These are phyloP conservation scores for Sanghuangporus sanghuang DNA, from an alignment of 1,284 basidiomycete genomes.

Conservation along the genomic window DNA sequence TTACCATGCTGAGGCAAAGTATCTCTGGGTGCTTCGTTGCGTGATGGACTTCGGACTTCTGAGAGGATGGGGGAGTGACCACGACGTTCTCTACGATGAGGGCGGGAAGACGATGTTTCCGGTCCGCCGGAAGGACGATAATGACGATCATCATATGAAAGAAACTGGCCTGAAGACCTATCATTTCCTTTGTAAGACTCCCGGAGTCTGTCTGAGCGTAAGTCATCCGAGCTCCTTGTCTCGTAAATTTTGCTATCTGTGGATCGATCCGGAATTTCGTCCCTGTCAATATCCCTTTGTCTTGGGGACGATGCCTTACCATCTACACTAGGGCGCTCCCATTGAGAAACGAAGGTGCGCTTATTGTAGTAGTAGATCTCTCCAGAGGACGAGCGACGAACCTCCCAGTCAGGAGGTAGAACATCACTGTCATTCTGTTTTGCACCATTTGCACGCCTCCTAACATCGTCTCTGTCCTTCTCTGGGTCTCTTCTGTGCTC, in stretches of 20 bases:
- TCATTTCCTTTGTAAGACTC: neutral
- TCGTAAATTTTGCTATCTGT: neutral
- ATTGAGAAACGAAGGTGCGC: slow-evolving; percentile 52
- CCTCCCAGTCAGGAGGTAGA: slow-evolving; percentile 60
- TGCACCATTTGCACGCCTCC: slow-evolving; percentile 21
- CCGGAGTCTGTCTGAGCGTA: neutral
- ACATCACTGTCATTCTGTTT: slow-evolving; percentile 25
- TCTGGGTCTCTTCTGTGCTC: slow-evolving; percentile 29
- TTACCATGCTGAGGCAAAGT: neutral
- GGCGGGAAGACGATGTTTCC: neutral
- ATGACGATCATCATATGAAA: slow-evolving; percentile 12
- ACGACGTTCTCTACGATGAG: neutral
- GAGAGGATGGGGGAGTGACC: neutral
- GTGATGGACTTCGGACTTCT: neutral
- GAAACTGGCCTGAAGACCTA: neutral
- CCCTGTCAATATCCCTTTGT: neutral
- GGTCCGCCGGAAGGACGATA: slow-evolving; percentile 11
- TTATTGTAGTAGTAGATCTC: slow-evolving; percentile 56
- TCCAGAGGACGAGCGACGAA: slow-evolving; percentile 32
- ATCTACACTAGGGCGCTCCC: slow-evolving; percentile 41
- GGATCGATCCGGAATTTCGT: neutral
- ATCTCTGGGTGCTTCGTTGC: neutral
- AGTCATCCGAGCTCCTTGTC: slow-evolving; percentile 1
- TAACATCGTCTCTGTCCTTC: slow-evolving; percentile 1
- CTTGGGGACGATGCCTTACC: slow-evolving; percentile 12